Conservation (phyloP, 176 grass and related monocot genomes). For the Poa pratensis region DNA sequence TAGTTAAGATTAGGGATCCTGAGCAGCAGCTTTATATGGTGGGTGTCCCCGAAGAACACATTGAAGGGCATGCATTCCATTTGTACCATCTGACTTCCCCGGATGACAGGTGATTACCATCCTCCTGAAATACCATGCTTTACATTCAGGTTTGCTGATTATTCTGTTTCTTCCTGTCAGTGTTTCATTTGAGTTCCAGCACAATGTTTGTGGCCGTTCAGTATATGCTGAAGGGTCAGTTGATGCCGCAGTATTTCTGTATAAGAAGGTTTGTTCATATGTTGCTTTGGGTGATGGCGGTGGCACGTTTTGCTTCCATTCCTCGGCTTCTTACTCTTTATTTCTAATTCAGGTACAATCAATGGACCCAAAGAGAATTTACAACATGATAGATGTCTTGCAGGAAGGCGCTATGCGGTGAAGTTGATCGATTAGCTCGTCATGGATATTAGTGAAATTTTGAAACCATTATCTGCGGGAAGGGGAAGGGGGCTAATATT, state of each 20-base stretch:
- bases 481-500: background rate
- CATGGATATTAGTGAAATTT: background rate
- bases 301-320: background rate
- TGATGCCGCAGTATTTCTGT: constrained; percentile 79
- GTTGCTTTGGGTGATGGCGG: background rate
- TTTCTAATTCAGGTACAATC: constrained; percentile 63
- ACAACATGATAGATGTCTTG: constrained; percentile 87
- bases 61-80: constrained; percentile 90
- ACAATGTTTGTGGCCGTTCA: constrained; percentile 89
- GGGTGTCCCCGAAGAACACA: constrained; percentile 88
- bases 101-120: constrained; percentile 65
- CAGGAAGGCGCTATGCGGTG: constrained; percentile 61
- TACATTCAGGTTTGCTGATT: constrained; percentile 13
- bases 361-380: constrained; percentile 74
- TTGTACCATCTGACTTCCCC: constrained; percentile 87
- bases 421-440: constrained; percentile 11
- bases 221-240: constrained; percentile 84
- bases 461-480: background rate
- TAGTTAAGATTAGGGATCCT: constrained; percentile 76
- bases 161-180: constrained; percentile 45
- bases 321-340: background rate
- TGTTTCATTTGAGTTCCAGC: constrained; percentile 96
- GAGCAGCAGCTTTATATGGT: constrained; percentile 89
- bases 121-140: constrained; percentile 29
- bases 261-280: constrained; percentile 64